Evolutionary conservation across 1,139 yeast species (phyloP).

Genomic region (Pichiaceae sp.): DNA sequence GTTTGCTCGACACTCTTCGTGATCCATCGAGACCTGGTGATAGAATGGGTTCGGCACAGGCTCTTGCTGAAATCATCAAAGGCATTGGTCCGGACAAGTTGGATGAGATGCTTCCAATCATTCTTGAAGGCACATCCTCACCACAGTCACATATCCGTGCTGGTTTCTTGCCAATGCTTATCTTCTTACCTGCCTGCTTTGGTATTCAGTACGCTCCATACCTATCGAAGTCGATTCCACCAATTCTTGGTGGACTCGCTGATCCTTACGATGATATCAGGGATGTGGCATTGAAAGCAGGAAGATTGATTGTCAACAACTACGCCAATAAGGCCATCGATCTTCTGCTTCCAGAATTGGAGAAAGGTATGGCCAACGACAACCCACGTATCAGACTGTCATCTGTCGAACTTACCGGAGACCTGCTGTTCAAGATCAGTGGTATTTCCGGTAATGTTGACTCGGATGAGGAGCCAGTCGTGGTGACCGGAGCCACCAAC

Average conservation of each 20-base stretch:
- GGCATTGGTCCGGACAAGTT: slow-evolving; percentile 84
- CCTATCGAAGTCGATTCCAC: slow-evolving; percentile 76
- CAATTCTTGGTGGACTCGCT: slow-evolving; percentile 85
- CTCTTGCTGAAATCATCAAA: slow-evolving; percentile 84
- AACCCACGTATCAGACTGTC: slow-evolving; percentile 86
- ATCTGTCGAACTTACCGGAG: slow-evolving; percentile 96
- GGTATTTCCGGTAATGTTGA: slow-evolving; percentile 74
- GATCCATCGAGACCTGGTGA: slow-evolving; percentile 86
- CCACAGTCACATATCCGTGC: slow-evolving; percentile 70
- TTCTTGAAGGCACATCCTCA: slow-evolving; percentile 65
- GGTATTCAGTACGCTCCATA: slow-evolving; percentile 91
- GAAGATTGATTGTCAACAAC: slow-evolving; percentile 82
- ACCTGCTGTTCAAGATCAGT: slow-evolving; percentile 85
- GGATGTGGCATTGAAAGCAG: slow-evolving; percentile 87
- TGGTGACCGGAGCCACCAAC: slow-evolving; percentile 54
- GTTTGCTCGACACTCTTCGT: slow-evolving; percentile 65
- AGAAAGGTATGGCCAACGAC: slow-evolving; percentile 75
- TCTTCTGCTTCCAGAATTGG: slow-evolving; percentile 86
- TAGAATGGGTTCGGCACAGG: slow-evolving; percentile 95
- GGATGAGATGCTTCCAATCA: slow-evolving; percentile 79
- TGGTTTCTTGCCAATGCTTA: slow-evolving; percentile 84
- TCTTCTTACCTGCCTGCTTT: slow-evolving; percentile 90
- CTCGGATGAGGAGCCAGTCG: slow-evolving; percentile 51
- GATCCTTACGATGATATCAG: slow-evolving; percentile 81
- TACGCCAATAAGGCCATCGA: slow-evolving; percentile 94